These are phyloP conservation scores for Pleurotus tuber-regium DNA, from an alignment of 768 basidiomycete genomes.

Conservation along the genomic window DNA sequence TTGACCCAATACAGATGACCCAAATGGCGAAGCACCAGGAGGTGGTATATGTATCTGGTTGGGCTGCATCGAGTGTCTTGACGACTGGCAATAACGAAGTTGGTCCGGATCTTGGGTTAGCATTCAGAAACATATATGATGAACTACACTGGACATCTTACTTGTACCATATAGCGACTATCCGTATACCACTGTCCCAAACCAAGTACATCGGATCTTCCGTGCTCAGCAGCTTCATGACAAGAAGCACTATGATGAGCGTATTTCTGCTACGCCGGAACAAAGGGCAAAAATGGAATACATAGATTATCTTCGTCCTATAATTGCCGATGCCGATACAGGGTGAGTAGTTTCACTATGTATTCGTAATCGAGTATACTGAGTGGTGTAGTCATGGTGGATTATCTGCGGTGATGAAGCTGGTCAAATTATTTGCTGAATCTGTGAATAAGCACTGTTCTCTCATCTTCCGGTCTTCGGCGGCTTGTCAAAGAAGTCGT, in stretches of 20 bases:
- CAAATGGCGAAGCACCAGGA: constrained; percentile 90
- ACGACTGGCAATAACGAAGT: constrained; percentile 92
- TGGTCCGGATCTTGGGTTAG: constrained; percentile 87
- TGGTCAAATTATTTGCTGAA: constrained; percentile 93
- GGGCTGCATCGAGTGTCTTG: constrained; percentile 83
- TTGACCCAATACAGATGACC: constrained; percentile 93
- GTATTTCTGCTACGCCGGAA: constrained; percentile 62
- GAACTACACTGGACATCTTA: not conserved
- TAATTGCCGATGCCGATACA: constrained; percentile 94
- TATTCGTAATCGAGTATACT: constrained; percentile 15
- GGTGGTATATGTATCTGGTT: constrained; percentile 89
- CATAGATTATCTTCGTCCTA: constrained; percentile 86
- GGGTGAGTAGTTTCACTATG: constrained; percentile 51
- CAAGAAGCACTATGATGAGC: constrained; percentile 89
- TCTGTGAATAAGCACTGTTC: constrained; percentile 43
- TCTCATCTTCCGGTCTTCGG: not conserved
- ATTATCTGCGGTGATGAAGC: constrained; percentile 91
- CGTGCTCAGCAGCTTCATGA: constrained; percentile 92
- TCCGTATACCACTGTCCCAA: constrained; percentile 94
- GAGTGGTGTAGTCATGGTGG: constrained; percentile 74
- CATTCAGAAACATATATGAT: constrained; percentile 24
- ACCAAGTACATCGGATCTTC: constrained; percentile 90
- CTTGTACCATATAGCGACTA: constrained; percentile 61
- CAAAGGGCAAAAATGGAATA: constrained; percentile 70
- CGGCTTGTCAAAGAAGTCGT: not conserved